These are phyloP conservation scores for Pseudomassariella vexata DNA, from an alignment of 2,329 filamentous ascomycete genomes.

Conservation along the genomic window DNA sequence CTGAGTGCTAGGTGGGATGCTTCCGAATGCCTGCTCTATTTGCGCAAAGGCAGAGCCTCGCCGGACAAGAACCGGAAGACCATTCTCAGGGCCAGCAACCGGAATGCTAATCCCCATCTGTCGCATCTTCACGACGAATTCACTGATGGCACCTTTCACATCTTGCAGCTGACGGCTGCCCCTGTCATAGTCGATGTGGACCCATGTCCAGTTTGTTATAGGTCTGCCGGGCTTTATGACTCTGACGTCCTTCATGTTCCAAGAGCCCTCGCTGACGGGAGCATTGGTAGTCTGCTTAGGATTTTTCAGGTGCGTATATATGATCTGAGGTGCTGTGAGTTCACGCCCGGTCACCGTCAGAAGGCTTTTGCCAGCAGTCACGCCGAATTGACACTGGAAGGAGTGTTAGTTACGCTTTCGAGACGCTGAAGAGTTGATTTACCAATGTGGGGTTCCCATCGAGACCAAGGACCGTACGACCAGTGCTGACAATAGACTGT, in stretches of 20 bases:
- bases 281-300: slow-evolving; percentile 28
- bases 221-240: slow-evolving; percentile 44
- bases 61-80: too few species aligned
- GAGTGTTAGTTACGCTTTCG: not conserved
- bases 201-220: slow-evolving; percentile 45
- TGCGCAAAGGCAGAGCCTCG: too few species aligned
- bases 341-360: slow-evolving; percentile 70
- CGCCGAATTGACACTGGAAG: slow-evolving; percentile 46
- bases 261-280: slow-evolving; percentile 45
- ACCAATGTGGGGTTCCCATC: slow-evolving; percentile 42
- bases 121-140: too few species aligned
- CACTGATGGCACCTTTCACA: not conserved
- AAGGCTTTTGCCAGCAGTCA: slow-evolving; percentile 55
- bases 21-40: not conserved
- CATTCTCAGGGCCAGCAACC: too few species aligned
- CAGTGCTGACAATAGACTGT: slow-evolving; percentile 54
- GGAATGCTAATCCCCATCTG: too few species aligned
- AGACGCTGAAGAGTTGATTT: slow-evolving; percentile 14
- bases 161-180: slow-evolving; percentile 2
- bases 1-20: not conserved
- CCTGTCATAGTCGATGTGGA: slow-evolving; percentile 28
- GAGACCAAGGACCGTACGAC: slow-evolving; percentile 52
- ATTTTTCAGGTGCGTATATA: slow-evolving; percentile 40
- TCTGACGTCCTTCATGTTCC: slow-evolving; percentile 60
- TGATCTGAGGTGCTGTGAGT: slow-evolving; percentile 52